These are phyloP conservation scores for Vigna trinervia DNA, from an alignment of 306 rosid species.

Conservation along the genomic window DNA sequence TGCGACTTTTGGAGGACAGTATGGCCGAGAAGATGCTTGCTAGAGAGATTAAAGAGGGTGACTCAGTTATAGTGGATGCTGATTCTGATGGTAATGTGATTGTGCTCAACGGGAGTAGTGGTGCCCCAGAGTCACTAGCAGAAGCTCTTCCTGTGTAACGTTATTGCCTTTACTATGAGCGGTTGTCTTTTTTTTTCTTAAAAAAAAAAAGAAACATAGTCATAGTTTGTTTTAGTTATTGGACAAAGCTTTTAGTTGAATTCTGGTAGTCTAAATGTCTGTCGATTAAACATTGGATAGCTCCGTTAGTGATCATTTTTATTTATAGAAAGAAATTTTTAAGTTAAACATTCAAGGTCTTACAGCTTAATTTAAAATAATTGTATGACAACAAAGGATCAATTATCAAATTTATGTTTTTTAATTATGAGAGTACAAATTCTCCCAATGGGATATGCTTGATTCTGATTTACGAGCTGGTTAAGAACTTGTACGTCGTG, in stretches of 20 bases:
- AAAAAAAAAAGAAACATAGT: background rate
- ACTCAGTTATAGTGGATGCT: constrained; percentile 88
- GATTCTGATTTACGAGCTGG: too few relatives aligned
- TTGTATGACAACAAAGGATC: background rate
- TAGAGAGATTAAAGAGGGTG: constrained; percentile 92
- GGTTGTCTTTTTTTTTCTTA: background rate
- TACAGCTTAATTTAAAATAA: background rate
- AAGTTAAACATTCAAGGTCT: background rate
- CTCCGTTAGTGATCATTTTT: constrained; percentile 18
- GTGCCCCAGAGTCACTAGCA: constrained; percentile 64
- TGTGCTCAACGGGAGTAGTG: constrained; percentile 82
- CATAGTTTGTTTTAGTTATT: constrained; percentile 46
- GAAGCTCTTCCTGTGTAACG: constrained; percentile 65
- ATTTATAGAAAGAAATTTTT: constrained; percentile 8
- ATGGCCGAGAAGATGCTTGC: constrained; percentile 99
- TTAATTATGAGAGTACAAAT: background rate
- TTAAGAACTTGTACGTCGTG: too few relatives aligned
- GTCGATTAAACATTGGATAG: background rate
- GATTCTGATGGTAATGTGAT: constrained; percentile 93
- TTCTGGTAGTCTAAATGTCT: constrained; percentile 20
- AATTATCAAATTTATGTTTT: background rate
- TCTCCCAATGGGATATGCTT: too few relatives aligned
- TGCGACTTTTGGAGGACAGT: constrained; percentile 97
- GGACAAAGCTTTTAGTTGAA: constrained; percentile 39
- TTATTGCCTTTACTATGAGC: constrained; percentile 32